Conservation (phyloP, 2,329 filamentous ascomycete species). For the Neoscytalidium dimidiatum region DNA sequence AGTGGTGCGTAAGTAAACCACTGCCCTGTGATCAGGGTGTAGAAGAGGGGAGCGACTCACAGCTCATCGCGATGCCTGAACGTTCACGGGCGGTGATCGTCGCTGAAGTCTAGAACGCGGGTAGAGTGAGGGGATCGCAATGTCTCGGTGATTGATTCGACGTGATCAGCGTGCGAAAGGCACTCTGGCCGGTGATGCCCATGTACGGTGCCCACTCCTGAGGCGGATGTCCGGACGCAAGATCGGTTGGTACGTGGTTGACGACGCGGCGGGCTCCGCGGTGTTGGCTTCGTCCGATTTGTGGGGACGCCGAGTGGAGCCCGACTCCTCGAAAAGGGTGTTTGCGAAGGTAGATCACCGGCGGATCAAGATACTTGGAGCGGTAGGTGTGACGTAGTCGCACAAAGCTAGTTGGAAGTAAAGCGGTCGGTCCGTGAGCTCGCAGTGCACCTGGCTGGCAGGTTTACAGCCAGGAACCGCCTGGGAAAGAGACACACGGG, state of each 20-base stretch:
- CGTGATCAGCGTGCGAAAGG: too few species aligned
- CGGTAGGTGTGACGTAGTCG: slow-evolving; percentile 12
- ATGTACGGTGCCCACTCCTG: too few species aligned
- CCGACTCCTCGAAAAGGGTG: background rate
- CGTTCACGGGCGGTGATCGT: background rate
- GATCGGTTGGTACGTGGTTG: background rate
- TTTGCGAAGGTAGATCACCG: background rate
- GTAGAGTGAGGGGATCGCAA: background rate
- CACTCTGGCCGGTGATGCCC: background rate
- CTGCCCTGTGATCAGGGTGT: too few species aligned
- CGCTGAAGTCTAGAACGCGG: background rate
- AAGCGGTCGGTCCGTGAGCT: background rate
- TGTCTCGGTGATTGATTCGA: background rate
- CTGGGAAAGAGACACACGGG: too few species aligned
- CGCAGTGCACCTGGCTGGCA: too few species aligned
- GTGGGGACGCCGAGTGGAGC: background rate
- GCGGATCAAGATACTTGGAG: slow-evolving; percentile 13
- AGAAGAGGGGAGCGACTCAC: too few species aligned
- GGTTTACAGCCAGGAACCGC: too few species aligned
- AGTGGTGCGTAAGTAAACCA: too few species aligned
- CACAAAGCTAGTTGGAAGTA: background rate
- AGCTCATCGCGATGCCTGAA: too few species aligned
- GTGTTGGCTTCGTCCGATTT: too few species aligned
- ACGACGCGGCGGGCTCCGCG: background rate
- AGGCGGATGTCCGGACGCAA: too few species aligned